Evolutionary conservation across 1,139 yeast genomes (phyloP).

Genomic region (Zygosaccharomyces pseudobailii): DNA sequence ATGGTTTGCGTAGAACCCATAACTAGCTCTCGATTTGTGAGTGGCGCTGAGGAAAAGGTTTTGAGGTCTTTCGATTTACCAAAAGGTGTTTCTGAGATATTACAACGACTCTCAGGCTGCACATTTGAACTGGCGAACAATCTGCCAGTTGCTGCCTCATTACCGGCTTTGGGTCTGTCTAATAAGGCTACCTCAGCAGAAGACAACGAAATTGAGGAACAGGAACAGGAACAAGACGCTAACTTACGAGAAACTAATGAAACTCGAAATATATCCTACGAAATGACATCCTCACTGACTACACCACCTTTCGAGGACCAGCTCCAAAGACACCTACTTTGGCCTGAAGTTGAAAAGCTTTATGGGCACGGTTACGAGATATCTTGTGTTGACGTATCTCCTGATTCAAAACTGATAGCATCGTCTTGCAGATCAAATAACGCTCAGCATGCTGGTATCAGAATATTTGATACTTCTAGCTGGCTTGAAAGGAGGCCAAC

Average conservation of each 20-base stretch:
- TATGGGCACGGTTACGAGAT: slow-evolving; percentile 98
- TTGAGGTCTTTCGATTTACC: slow-evolving; percentile 88
- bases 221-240: slow-evolving; percentile 37
- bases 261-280: slow-evolving; percentile 41
- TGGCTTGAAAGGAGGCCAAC: slow-evolving; percentile 56
- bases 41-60: slow-evolving; percentile 96
- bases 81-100: slow-evolving; percentile 61
- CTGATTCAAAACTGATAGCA: slow-evolving; percentile 61
- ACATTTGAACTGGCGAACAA: slow-evolving; percentile 24
- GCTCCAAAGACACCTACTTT: slow-evolving; percentile 83
- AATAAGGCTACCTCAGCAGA: slow-evolving; percentile 72
- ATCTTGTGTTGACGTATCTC: slow-evolving; percentile 68
- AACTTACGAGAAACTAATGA: slow-evolving; percentile 40
- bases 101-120: slow-evolving; percentile 52
- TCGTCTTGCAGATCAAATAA: slow-evolving; percentile 90
- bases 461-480: slow-evolving; percentile 62
- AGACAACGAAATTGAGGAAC: slow-evolving; percentile 40
- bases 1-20: slow-evolving; percentile 79
- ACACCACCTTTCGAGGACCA: slow-evolving; percentile 84
- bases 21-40: slow-evolving; percentile 60
- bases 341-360: slow-evolving; percentile 91
- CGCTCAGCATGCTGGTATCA: slow-evolving; percentile 76
- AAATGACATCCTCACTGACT: slow-evolving; percentile 37
- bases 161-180: slow-evolving; percentile 91
- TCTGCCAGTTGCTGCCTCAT: slow-evolving; percentile 68